These are phyloP conservation scores for Ampelomyces quisqualis DNA, from an alignment of 2,329 filamentous ascomycete genomes.

Conservation along the genomic window DNA sequence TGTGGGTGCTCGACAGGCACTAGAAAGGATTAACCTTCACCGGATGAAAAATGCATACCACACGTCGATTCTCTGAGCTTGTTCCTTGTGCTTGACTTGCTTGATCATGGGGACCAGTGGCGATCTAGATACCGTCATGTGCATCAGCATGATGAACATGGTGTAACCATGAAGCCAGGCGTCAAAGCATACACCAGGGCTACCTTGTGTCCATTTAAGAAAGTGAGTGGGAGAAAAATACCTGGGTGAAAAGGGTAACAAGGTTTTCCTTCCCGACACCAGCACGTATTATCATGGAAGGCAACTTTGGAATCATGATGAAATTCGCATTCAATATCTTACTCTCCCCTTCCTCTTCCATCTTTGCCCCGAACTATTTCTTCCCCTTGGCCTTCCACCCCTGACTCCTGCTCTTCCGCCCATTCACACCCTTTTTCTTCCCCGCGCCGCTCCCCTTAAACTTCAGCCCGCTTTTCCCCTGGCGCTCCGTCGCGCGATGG, in stretches of 20 bases:
- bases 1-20: slow-evolving; percentile 22
- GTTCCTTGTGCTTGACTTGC: not conserved
- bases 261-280: too few species aligned
- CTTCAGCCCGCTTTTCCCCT: slow-evolving; percentile 64
- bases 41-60: slow-evolving; percentile 38
- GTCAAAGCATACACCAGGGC: too few species aligned
- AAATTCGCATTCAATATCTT: too few species aligned
- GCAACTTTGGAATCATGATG: too few species aligned
- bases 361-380: slow-evolving; percentile 15
- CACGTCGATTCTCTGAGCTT: slow-evolving; percentile 4
- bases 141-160: too few species aligned
- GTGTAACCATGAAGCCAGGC: too few species aligned
- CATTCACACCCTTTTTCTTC: slow-evolving; percentile 46
- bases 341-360: not conserved
- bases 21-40: slow-evolving; percentile 43
- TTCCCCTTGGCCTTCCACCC: slow-evolving; percentile 50
- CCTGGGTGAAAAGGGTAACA: too few species aligned
- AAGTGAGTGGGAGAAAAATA: too few species aligned
- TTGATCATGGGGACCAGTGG: not conserved
- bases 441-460: slow-evolving; percentile 50
- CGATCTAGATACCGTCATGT: too few species aligned
- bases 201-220: too few species aligned
- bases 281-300: too few species aligned
- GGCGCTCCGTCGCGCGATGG: slow-evolving; percentile 67
- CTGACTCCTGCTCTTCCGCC: slow-evolving; percentile 47